phyloP scores from a whole-genome alignment of 164 flowering plant genomes.

The Kalanchoe fedtschenkoi region DNA sequence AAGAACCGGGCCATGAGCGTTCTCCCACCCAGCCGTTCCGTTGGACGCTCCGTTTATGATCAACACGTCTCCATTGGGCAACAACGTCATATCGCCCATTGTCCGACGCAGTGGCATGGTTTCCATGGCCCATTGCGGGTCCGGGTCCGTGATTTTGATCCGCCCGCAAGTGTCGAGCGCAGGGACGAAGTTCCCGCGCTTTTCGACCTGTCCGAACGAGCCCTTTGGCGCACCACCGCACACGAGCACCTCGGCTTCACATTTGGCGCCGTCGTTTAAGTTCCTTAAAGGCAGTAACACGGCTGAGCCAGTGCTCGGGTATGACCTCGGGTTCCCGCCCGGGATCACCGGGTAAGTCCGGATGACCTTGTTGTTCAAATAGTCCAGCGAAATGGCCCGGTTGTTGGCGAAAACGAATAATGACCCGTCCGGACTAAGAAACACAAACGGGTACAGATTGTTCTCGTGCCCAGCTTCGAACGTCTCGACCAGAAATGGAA shows the following conservation, averaged over 20 bases:
- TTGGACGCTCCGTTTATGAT: conserved; percentile 5
- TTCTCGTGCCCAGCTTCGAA: conserved; percentile 33
- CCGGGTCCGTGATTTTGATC: conserved; percentile 30
- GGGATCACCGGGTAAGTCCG: conserved; percentile 39
- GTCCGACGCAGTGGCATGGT: conserved; percentile 37
- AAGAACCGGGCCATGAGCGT: neutral
- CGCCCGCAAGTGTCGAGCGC: conserved; percentile 40
- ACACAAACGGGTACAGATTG: conserved; percentile 55
- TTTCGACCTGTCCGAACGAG: conserved; percentile 13
- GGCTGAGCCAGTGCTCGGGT: conserved; percentile 61
- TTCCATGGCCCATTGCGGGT: conserved; percentile 44
- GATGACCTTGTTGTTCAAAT: conserved; percentile 19
- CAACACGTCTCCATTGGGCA: conserved; percentile 31
- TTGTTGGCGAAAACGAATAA: conserved; percentile 55
- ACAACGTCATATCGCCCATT: conserved; percentile 40
- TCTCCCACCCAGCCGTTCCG: conserved; percentile 11
- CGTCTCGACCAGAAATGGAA: conserved; percentile 42
- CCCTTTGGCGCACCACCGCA: conserved; percentile 53
- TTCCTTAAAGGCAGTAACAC: conserved; percentile 49
- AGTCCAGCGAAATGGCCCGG: conserved; percentile 41
- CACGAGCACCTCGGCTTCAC: conserved; percentile 35
- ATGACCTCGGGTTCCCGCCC: conserved; percentile 48
- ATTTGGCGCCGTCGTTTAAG: neutral
- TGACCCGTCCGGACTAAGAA: conserved; percentile 41
- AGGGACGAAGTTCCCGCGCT: conserved; percentile 13